Base-by-base conservation (phyloP, 768 basidiomycete genomes). In the Boletus tomentosulus region DNA sequence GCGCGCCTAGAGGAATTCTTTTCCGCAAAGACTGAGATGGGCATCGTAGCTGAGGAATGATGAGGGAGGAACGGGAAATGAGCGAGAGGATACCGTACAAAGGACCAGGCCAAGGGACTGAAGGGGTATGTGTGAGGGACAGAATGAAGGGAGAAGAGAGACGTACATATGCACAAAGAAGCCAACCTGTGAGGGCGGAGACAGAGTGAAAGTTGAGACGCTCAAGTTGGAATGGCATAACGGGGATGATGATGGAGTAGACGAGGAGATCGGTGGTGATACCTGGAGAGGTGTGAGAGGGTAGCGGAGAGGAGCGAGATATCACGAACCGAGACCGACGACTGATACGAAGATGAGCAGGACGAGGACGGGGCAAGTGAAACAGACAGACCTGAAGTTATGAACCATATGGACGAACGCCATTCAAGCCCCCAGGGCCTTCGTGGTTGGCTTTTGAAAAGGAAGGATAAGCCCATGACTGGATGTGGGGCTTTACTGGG, bases 151-250 rank as follows among this genome's bases (percentile, higher is more conserved):
- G 37, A 6, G 19, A 50, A 53, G 10, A 51, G 6, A 19, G 48
- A 73, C 79, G 47, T 56, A 83, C 84, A 56, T 77, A 85, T 55
- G 80, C 76, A 58, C 79, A 83, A 15, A 85, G 69, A 3, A 86
- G 69, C 83, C 83, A 86, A 30, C 84, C 83, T 0, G 79, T 74
- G 30, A 76, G 73, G 2, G 74, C 71, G 33, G 82, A 83, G 24
- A 82, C 75, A 11, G 68, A 51, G 8, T 63, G 61, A 53, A 79
- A 80, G 0, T 73, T 66, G 45, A 85, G 72, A 6, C 53, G 63
- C 59, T 83, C 76, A 24, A 86, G 76, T 33, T 81, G 83, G 60
- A 85, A 85, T 2, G 84, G 83, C 53, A 85, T 74, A 30, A 85
- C 82, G 9, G 84, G 84, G 31, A 84, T 78, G 53, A 84, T 79